Percentiles rank a stretch among this genome's conserved stretches.
Conservation (phyloP, 163 green algal genomes). For the Picocystis sp. region DNA sequence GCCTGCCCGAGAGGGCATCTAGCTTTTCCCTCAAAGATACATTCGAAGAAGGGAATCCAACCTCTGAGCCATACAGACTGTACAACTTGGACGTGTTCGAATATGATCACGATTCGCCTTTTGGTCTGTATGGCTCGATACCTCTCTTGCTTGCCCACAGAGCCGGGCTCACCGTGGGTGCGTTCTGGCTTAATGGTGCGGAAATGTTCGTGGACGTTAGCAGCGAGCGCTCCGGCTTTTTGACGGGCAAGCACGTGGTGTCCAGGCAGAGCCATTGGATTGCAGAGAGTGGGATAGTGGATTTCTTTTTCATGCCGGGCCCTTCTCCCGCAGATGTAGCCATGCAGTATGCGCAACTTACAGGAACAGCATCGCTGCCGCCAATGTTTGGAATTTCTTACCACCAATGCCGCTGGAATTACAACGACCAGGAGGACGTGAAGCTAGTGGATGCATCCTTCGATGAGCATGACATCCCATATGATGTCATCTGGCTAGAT, state of each 20-base stretch:
- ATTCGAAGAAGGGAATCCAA: conserved; percentile 1
- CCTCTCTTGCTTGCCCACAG: conserved; percentile 77
- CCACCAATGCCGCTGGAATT: conserved; percentile 85
- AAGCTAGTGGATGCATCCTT: conserved; percentile 39
- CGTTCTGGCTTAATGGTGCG: conserved; percentile 92
- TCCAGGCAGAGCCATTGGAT: conserved; percentile 70
- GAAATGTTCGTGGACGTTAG: conserved; percentile 95
- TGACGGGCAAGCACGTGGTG: conserved; percentile 1
- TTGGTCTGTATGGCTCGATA: conserved; percentile 96
- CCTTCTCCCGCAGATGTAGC: conserved; percentile 38
- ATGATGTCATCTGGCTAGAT: conserved; percentile 97
- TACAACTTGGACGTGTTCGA: conserved; percentile 99
- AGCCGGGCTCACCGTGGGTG: conserved; percentile 41
- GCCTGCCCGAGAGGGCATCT: conserved; percentile 70
- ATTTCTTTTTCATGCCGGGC: conserved; percentile 79
- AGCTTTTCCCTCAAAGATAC: conserved; percentile 36
- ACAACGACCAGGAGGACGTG: conserved; percentile 66
- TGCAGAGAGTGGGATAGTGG: conserved; percentile 80
- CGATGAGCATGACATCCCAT: conserved; percentile 82
- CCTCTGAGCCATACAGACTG: conserved; percentile 83
- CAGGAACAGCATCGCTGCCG: conserved; percentile 72
- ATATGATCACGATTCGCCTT: conserved; percentile 74
- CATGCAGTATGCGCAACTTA: conserved; percentile 57
- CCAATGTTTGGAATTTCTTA: conserved; percentile 86
- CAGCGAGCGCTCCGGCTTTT: not conserved